Conservation (phyloP, 1,284 basidiomycete species). For the Sporisorium iseilematis-ciliati region DNA sequence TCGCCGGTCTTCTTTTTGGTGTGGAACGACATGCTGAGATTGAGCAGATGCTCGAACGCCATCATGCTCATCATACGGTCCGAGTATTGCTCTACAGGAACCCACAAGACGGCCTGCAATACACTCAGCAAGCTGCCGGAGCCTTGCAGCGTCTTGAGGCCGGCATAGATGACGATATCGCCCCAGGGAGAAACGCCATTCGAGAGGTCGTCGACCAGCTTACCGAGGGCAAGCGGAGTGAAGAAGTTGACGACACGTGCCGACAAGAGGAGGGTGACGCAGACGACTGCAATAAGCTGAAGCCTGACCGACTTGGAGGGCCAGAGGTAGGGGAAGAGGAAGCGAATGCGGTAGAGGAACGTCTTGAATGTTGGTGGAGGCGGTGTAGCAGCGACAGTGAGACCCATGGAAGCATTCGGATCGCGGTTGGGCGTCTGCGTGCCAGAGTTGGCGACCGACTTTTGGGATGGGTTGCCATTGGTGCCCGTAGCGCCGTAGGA, state of each 20-base stretch:
- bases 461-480: slow-evolving; percentile 16
- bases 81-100: slow-evolving; percentile 87
- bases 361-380: slow-evolving; percentile 61
- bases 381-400: slow-evolving; percentile 53
- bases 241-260: slow-evolving; percentile 82
- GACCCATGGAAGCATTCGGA: slow-evolving; percentile 63
- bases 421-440: slow-evolving; percentile 38
- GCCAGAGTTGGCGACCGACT: slow-evolving; percentile 29
- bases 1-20: slow-evolving; percentile 79
- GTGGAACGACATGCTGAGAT: slow-evolving; percentile 85
- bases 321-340: slow-evolving; percentile 84
- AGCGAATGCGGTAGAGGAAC: slow-evolving; percentile 72
- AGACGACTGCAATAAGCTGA: slow-evolving; percentile 79
- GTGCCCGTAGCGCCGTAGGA: slow-evolving; percentile 43
- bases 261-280: slow-evolving; percentile 77
- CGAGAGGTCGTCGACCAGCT: slow-evolving; percentile 74
- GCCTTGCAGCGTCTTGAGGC: slow-evolving; percentile 71
- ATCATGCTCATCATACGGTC: slow-evolving; percentile 67
- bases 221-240: slow-evolving; percentile 80
- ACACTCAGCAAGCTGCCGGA: slow-evolving; percentile 67
- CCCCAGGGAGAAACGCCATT: slow-evolving; percentile 53
- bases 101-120: slow-evolving; percentile 72
- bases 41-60: slow-evolving; percentile 67
- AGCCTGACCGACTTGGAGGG: slow-evolving; percentile 77
- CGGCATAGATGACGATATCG: slow-evolving; percentile 66